Conservation (phyloP, 2,329 filamentous ascomycete species). For the Arthroderma sp. region DNA sequence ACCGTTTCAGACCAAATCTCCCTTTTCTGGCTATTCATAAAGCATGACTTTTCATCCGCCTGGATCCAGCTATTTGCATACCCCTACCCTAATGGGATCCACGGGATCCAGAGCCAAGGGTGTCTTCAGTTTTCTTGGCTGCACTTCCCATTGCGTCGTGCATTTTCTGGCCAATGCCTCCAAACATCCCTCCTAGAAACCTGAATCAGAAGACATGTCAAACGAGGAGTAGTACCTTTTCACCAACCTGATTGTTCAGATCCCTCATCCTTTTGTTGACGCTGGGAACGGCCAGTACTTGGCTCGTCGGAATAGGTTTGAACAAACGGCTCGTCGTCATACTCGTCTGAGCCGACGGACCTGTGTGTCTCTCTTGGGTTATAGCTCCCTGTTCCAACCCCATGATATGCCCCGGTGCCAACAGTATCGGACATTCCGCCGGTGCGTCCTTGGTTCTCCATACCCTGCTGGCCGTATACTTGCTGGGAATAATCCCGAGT, state of each 20-base stretch:
- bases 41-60: neutral
- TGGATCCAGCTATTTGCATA: neutral
- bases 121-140: neutral
- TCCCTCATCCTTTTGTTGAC: slow-evolving; percentile 1
- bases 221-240: neutral
- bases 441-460: neutral
- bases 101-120: neutral
- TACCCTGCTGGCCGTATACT: slow-evolving; percentile 1
- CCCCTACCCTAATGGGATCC: neutral
- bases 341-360: neutral
- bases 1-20: neutral
- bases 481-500: slow-evolving; percentile 4
- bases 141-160: neutral
- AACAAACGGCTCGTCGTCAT: slow-evolving; percentile 2
- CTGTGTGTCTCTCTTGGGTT: neutral
- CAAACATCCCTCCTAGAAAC: slow-evolving; percentile 1
- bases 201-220: slow-evolving; percentile 1
- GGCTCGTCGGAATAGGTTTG: neutral
- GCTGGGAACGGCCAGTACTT: neutral
- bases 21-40: neutral
- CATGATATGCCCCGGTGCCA: neutral
- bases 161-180: slow-evolving; percentile 5
- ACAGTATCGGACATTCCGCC: neutral
- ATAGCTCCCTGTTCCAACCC: neutral
- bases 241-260: neutral